Evolutionary conservation across 495 filamentous ascomycete genomes (phyloP).

Genomic region (Bombardia bombarda): DNA sequence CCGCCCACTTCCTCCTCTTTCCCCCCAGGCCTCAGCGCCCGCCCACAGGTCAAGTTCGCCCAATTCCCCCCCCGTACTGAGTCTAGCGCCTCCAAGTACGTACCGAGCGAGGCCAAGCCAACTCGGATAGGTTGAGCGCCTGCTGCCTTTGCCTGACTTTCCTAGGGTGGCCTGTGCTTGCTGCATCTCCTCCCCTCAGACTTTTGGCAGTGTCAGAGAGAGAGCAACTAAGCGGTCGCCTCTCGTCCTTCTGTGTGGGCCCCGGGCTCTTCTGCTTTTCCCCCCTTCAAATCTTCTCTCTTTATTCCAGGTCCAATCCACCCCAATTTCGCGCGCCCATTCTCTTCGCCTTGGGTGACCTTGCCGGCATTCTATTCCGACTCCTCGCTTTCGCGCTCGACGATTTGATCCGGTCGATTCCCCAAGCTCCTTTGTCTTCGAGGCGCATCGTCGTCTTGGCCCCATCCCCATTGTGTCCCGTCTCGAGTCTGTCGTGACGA

Average conservation of each 20-base stretch:
- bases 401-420: slow-evolving; percentile 11
- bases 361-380: slow-evolving; percentile 9
- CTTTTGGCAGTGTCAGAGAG: no score
- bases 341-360: slow-evolving; percentile 14
- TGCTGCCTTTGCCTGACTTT: no score
- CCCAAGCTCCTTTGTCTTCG: slow-evolving; percentile 23
- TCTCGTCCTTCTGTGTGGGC: slow-evolving; percentile 17
- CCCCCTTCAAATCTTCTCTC: slow-evolving; percentile 28
- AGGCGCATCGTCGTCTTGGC: slow-evolving; percentile 21
- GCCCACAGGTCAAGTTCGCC: slow-evolving; percentile 3
- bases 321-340: slow-evolving; percentile 19
- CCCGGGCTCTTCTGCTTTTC: slow-evolving; percentile 21
- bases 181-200: no score
- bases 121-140: no score
- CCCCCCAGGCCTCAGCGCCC: slow-evolving; percentile 3
- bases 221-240: no score
- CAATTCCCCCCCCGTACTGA: no score
- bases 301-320: slow-evolving; percentile 19
- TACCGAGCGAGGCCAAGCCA: no score
- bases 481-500: slow-evolving; percentile 13
- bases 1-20: slow-evolving; percentile 3
- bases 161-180: no score
- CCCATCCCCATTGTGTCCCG: slow-evolving; percentile 18
- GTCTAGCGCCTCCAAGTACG: slow-evolving; percentile 11
- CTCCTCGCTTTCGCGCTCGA: slow-evolving; percentile 13